Percentiles rank a stretch among this genome's conserved stretches.
phyloP scores from a whole-genome alignment of 306 rosid species.

The Pachyrhizus erosus region DNA sequence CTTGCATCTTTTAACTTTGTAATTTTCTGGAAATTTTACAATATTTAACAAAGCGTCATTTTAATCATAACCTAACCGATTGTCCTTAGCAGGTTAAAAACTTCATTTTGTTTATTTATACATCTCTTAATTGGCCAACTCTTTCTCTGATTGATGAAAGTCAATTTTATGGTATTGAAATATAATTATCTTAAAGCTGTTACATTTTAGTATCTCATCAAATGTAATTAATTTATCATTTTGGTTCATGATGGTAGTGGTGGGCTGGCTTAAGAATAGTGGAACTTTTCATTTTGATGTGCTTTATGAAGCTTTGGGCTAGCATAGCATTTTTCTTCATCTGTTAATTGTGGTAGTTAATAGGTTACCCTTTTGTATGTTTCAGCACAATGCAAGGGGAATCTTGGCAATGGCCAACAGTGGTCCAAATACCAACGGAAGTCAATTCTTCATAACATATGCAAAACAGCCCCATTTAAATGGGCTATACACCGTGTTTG shows the following conservation, averaged over 20 bases:
- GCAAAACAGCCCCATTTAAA: slow-evolving; percentile 96
- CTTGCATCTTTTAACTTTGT: slow-evolving; percentile 17
- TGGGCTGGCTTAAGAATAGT: neutral
- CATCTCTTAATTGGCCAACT: neutral
- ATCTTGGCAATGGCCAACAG: slow-evolving; percentile 92
- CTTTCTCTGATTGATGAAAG: neutral
- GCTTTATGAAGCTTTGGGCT: slow-evolving; percentile 18
- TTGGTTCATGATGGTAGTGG: slow-evolving; percentile 20
- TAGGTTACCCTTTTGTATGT: slow-evolving; percentile 34
- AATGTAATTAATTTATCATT: neutral
- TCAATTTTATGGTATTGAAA: slow-evolving; percentile 24
- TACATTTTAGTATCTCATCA: neutral
- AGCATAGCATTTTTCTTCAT: slow-evolving; percentile 11
- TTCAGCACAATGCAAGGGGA: slow-evolving; percentile 95
- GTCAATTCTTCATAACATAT: slow-evolving; percentile 82
- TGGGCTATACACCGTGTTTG: slow-evolving; percentile 85
- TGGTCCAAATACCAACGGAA: slow-evolving; percentile 96
- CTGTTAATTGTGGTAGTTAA: neutral
- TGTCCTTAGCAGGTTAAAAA: neutral
- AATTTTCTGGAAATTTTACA: neutral
- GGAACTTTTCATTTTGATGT: slow-evolving; percentile 15
- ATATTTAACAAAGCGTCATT: neutral
- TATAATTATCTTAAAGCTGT: slow-evolving; percentile 20
- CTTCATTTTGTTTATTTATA: neutral
- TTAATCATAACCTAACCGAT: neutral